phyloP scores from a whole-genome alignment of 371 early-diverging fungal species.

The Mucor indicus region DNA sequence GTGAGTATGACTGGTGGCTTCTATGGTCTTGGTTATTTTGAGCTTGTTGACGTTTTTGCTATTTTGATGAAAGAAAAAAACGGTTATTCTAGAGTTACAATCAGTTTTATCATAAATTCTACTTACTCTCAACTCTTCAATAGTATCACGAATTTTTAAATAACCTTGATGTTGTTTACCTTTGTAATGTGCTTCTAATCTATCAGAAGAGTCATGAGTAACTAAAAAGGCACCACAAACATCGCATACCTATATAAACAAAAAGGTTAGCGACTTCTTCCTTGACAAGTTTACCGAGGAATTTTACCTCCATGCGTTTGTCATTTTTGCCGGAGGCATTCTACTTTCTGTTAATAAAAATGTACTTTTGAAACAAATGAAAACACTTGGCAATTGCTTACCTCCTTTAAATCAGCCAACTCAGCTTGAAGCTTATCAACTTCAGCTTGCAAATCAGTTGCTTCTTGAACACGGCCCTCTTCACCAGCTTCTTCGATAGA shows the following conservation, averaged over 20 bases:
- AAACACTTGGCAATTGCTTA: constrained; percentile 14
- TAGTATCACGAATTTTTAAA: constrained; percentile 74
- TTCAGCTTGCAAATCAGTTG: constrained; percentile 57
- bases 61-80: neutral
- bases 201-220: constrained; percentile 76
- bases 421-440: constrained; percentile 69
- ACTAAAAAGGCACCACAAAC: constrained; percentile 90
- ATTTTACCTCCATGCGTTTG: constrained; percentile 64
- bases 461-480: constrained; percentile 80
- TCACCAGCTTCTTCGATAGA: constrained; percentile 76
- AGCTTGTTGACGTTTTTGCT: constrained; percentile 19
- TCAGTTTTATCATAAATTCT: too few species aligned
- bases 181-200: constrained; percentile 82
- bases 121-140: constrained; percentile 71
- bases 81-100: too few species aligned
- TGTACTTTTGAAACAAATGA: neutral
- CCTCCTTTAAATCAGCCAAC: constrained; percentile 58
- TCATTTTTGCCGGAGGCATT: constrained; percentile 71
- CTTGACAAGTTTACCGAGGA: neutral
- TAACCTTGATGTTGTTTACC: constrained; percentile 92
- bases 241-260: constrained; percentile 65
- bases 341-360: constrained; percentile 46
- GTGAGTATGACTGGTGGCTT: constrained; percentile 23
- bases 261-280: neutral
- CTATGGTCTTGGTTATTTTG: constrained; percentile 10